Conservation (phyloP, 257 asterid species). For the Primulina eburnea region DNA sequence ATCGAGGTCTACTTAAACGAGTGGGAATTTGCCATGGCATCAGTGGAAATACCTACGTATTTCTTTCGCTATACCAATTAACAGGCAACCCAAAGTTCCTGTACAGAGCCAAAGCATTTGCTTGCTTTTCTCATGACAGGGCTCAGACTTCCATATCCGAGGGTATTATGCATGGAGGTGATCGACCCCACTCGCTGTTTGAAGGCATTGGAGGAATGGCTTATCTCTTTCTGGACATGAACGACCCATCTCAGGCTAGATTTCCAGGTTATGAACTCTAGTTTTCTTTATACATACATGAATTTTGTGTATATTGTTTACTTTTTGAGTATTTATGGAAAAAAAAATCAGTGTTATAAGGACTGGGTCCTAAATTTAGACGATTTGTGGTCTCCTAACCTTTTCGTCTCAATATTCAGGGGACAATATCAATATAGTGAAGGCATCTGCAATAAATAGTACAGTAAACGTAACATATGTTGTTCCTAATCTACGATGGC, state of each 20-base stretch:
- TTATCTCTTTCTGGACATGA: slow-evolving; percentile 63
- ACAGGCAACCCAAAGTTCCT: slow-evolving; percentile 64
- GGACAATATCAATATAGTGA: too few relatives aligned
- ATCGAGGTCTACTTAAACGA: slow-evolving; percentile 72
- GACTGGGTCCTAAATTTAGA: too few relatives aligned
- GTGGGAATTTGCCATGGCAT: slow-evolving; percentile 86
- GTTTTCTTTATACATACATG: slow-evolving; percentile 17
- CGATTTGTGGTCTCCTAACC: too few relatives aligned
- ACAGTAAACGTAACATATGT: too few relatives aligned
- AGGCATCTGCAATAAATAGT: too few relatives aligned
- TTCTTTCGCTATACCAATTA: slow-evolving; percentile 63
- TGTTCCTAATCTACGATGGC: too few relatives aligned
- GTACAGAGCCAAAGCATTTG: slow-evolving; percentile 71
- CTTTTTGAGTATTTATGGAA: too few relatives aligned
- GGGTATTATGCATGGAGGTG: slow-evolving; percentile 82
- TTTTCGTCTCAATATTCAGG: too few relatives aligned
- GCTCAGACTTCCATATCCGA: slow-evolving; percentile 55
- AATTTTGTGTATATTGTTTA: not conserved
- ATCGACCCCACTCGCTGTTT: slow-evolving; percentile 63
- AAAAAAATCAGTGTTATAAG: too few relatives aligned
- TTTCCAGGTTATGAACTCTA: slow-evolving; percentile 71
- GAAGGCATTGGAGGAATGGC: slow-evolving; percentile 82
- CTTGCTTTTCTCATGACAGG: slow-evolving; percentile 59
- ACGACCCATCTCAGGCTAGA: slow-evolving; percentile 55
- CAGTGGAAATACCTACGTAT: slow-evolving; percentile 73